These are phyloP conservation scores for Cystobasidium sp. DNA, from an alignment of 1,284 basidiomycete species.

Conservation along the genomic window DNA sequence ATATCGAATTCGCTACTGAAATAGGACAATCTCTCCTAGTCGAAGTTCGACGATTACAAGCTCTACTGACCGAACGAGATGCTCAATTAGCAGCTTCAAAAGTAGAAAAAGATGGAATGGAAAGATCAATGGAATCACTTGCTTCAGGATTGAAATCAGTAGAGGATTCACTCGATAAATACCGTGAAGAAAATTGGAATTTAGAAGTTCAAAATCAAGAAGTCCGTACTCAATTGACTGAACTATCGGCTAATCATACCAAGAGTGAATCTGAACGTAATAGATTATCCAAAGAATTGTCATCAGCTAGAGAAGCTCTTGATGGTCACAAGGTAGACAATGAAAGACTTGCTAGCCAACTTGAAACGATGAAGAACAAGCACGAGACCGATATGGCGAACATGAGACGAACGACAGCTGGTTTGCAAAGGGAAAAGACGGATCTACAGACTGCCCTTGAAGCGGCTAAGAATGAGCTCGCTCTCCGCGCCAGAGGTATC, in stretches of 20 bases:
- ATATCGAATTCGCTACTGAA: slow-evolving; percentile 87
- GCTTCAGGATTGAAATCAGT: slow-evolving; percentile 71
- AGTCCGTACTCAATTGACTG: slow-evolving; percentile 71
- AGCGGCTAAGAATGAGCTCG: slow-evolving; percentile 73
- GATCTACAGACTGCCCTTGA: slow-evolving; percentile 79
- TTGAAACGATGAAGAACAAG: slow-evolving; percentile 80
- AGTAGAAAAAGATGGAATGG: slow-evolving; percentile 80
- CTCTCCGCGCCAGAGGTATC: slow-evolving; percentile 46
- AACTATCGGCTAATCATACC: slow-evolving; percentile 68
- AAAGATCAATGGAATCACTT: slow-evolving; percentile 70
- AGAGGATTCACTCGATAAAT: slow-evolving; percentile 71
- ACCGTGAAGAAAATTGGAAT: slow-evolving; percentile 98
- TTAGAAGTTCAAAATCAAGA: slow-evolving; percentile 92
- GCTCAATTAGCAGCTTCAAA: slow-evolving; percentile 82
- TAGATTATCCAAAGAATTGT: slow-evolving; percentile 75
- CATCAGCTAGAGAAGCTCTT: slow-evolving; percentile 71
- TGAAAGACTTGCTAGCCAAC: slow-evolving; percentile 70
- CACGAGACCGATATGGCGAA: slow-evolving; percentile 91
- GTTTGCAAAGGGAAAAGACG: slow-evolving; percentile 85
- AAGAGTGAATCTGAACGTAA: slow-evolving; percentile 82
- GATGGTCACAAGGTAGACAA: slow-evolving; percentile 86
- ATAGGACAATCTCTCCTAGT: slow-evolving; percentile 87
- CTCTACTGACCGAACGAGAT: slow-evolving; percentile 82
- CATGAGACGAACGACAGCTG: slow-evolving; percentile 82
- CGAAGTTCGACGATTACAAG: slow-evolving; percentile 85